These are phyloP conservation scores for Microstegium vimineum DNA, from an alignment of 176 grass and related monocot genomes.

Conservation along the genomic window DNA sequence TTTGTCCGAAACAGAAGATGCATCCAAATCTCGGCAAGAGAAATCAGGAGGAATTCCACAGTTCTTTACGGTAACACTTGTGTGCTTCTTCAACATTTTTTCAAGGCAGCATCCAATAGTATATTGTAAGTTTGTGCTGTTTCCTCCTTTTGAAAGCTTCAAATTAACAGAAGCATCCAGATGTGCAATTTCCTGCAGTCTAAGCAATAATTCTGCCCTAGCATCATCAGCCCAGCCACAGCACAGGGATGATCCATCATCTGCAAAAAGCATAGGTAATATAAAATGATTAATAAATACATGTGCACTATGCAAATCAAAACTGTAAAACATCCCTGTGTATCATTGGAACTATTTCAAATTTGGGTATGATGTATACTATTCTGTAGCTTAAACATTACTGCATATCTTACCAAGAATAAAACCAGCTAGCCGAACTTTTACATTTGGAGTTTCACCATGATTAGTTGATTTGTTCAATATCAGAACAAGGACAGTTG, in stretches of 20 bases:
- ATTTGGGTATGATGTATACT: neutral
- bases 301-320: slow-evolving; percentile 1
- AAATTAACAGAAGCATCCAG: slow-evolving; percentile 27
- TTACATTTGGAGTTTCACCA: slow-evolving; percentile 30
- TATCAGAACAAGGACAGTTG: slow-evolving; percentile 44
- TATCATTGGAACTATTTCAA: slow-evolving; percentile 5
- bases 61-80: slow-evolving; percentile 51
- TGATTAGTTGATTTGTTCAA: slow-evolving; percentile 45
- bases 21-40: slow-evolving; percentile 53
- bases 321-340: neutral
- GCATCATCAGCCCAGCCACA: slow-evolving; percentile 75
- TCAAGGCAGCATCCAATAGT: slow-evolving; percentile 52
- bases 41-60: slow-evolving; percentile 58
- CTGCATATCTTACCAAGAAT: slow-evolving; percentile 65
- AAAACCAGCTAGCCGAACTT: slow-evolving; percentile 67
- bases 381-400: neutral
- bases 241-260: slow-evolving; percentile 82
- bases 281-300: slow-evolving; percentile 7
- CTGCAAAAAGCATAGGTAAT: slow-evolving; percentile 39
- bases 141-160: slow-evolving; percentile 30
- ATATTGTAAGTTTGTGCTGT: slow-evolving; percentile 15
- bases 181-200: slow-evolving; percentile 39
- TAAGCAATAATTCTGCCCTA: slow-evolving; percentile 69
- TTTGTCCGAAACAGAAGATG: slow-evolving; percentile 45
- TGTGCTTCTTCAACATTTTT: slow-evolving; percentile 71